A percentile compares a stretch with the other conserved stretches of the same genome.
These are phyloP conservation scores for Isoetes taiwanensis DNA, from an alignment of 75 land plant species.

Conservation along the genomic window DNA sequence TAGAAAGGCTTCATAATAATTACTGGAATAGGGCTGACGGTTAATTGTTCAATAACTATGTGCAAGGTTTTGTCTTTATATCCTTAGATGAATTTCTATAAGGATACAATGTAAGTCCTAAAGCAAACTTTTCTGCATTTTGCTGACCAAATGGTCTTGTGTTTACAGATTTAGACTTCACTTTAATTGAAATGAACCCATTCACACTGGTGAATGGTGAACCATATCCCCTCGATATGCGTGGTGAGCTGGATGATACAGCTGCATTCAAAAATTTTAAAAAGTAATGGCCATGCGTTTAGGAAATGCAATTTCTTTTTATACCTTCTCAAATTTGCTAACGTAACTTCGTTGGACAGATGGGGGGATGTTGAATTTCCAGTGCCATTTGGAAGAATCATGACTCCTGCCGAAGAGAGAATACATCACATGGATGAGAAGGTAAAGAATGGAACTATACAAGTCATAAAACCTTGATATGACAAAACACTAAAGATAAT, in stretches of 20 bases:
- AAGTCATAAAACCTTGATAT: not conserved
- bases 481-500: not conserved
- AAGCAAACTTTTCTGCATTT: too few relatives aligned
- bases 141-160: too few relatives aligned
- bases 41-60: too few relatives aligned
- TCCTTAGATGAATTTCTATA: not conserved
- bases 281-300: too few relatives aligned
- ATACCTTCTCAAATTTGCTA: not conserved
- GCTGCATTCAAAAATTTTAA: slow-evolving; percentile 92
- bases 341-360: slow-evolving; percentile 30
- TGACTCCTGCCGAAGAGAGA: slow-evolving; percentile 68
- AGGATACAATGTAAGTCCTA: too few relatives aligned
- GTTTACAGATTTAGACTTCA: slow-evolving; percentile 80
- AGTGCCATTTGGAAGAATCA: slow-evolving; percentile 86
- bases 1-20: too few relatives aligned
- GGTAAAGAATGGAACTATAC: slow-evolving; percentile 21
- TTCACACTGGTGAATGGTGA: slow-evolving; percentile 80
- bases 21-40: too few relatives aligned
- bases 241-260: slow-evolving; percentile 96
- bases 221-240: slow-evolving; percentile 92
- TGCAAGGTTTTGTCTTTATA: not conserved
- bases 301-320: not conserved
- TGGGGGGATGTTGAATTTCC: slow-evolving; percentile 91
- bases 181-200: slow-evolving; percentile 90
- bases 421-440: slow-evolving; percentile 82